phyloP scores from a whole-genome alignment of 129 eudicot species.

The Centaurea solstitialis region DNA sequence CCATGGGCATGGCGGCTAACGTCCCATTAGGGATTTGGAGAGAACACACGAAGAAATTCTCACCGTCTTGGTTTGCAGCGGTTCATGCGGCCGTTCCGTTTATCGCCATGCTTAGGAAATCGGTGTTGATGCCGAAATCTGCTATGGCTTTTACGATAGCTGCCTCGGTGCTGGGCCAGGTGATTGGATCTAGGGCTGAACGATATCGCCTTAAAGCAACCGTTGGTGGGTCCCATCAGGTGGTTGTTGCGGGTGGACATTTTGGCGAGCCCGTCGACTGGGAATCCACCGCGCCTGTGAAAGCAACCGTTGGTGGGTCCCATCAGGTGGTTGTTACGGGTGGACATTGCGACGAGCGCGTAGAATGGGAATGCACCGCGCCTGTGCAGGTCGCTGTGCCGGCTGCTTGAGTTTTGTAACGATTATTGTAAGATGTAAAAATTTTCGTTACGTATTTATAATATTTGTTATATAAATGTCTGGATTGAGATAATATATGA shows the following conservation, averaged over 20 bases:
- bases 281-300: slow-evolving; percentile 45
- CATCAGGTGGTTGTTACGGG: slow-evolving; percentile 19
- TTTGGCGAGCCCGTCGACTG: slow-evolving; percentile 52
- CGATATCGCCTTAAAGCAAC: slow-evolving; percentile 60
- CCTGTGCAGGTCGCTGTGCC: slow-evolving; percentile 42
- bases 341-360: slow-evolving; percentile 49
- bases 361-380: slow-evolving; percentile 45
- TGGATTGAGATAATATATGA: not conserved
- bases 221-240: slow-evolving; percentile 24
- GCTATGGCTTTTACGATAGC: slow-evolving; percentile 98
- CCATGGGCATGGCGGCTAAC: slow-evolving; percentile 89
- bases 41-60: slow-evolving; percentile 89
- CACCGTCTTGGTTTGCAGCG: slow-evolving; percentile 92
- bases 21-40: slow-evolving; percentile 94
- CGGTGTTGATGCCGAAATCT: slow-evolving; percentile 88
- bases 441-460: not conserved
- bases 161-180: slow-evolving; percentile 94
- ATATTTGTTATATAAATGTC: not conserved
- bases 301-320: slow-evolving; percentile 35
- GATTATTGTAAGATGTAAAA: not conserved
- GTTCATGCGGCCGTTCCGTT: slow-evolving; percentile 99
- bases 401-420: slow-evolving; percentile 26
- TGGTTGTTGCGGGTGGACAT: slow-evolving; percentile 33
- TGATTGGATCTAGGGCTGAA: slow-evolving; percentile 95
- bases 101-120: slow-evolving; percentile 91